Base-by-base conservation (phyloP, 441 rosid species). In the Brassica balearica region DNA sequence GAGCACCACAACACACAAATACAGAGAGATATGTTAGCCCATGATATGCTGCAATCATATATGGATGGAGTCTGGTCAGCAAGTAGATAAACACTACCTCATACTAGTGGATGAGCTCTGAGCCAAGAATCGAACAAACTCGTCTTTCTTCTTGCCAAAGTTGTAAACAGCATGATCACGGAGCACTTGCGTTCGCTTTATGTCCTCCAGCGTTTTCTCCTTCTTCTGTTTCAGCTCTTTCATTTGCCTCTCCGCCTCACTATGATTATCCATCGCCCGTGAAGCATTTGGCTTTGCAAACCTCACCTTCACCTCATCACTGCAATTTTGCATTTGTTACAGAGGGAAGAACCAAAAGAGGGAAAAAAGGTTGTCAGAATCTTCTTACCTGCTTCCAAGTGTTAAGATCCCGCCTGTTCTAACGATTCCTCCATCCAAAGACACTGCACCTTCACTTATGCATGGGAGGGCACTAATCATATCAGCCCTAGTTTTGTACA, bases 391-490 rank as follows among this genome's bases (percentile, higher is more conserved):
- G 55, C 29, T 84, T 59, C 98, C 97, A 0, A 94, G 85, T 11
- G 82, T 80, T 78, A 90, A 80, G 61, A 90, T 73, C 60, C 97
- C 95, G 1, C 82, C 32, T 73, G 77, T 69, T 78, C 85, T 91
- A 55, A 94, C 84, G 74, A 91, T 88, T 68, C 97, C 96, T 70
- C 97, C 98, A 84, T 94, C 97, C 59, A 94, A 83, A 53, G 97
- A 94, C 73, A 92, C 38, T 38, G 97, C 98, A 70, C 95, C 97
- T 77, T 88, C 85, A 59, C 85, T 85, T 80, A 94, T 91, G 70
- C 85, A 86, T 22, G 96, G 89, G 71, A 85, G 89, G 69, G 98
- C 95, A 70, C 15, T 77, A 11, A 83, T 58, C 97, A 94, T 92
- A 51, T 94, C 94, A 5, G 60, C 83, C 85, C 96, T 92, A 32